Base-by-base conservation (phyloP, 2,329 filamentous ascomycete species). In the Stemphylium lycopersici region DNA sequence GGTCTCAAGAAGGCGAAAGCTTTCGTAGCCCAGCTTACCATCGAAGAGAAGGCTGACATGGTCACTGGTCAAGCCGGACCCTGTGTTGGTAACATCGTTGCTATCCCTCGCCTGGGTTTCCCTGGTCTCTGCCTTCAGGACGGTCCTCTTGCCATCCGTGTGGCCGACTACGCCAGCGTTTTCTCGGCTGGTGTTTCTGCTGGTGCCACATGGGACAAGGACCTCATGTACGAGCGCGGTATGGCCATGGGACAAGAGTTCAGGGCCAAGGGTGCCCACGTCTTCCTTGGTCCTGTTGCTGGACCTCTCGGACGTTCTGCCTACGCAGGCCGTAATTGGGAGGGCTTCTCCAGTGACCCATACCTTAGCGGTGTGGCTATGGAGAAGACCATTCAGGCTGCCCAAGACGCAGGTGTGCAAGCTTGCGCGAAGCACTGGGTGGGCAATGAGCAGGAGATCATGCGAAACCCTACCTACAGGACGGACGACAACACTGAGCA, bases 371-470 rank as follows among this genome's bases (percentile, higher is more conserved):
- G 77, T 41, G 65, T 78, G 31, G 67, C 73, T 1, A 75, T 77
- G 65, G 69, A 69, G 13, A 56, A 73, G 43, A 78, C 76, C 1
- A 77, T 80, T 49, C 62, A 60, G 45, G 74, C 76, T 16, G 68
- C 76, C 41, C 76, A 79, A 44, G 72, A 72, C 47, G 72, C 68
- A 15, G 78, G 78, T 41, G 79, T 80, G 10, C 71, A 79, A 45
- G 71, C 75, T 31, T 74, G 69, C 33, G 72, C 74, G 15, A 78
- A 86, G 70, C 85, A 88, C 61, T 82, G 79, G 52, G 82, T 87
- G 37, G 82, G 75, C 13, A 86, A 88, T 50, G 86, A 88, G 65
- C 86, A 88, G 69, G 85, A 87, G 55, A 83, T 62, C 46, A 69
- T 70, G 61, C 73, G 66, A 36, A 70, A 74, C 62, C 77, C 39